Base-by-base conservation (phyloP, 805 yeast species). In the Monosporozyma servazzii region DNA sequence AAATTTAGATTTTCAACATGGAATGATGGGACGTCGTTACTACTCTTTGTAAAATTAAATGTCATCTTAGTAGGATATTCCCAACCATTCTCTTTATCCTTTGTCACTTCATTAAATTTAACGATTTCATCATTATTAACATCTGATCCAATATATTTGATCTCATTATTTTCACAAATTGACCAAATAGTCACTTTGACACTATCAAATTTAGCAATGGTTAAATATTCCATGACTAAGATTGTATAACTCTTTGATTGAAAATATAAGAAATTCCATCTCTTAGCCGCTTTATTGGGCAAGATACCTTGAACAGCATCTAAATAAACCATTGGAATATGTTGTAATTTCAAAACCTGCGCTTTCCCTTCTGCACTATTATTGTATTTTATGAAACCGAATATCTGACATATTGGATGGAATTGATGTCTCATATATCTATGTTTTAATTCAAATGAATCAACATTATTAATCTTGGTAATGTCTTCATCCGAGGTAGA, bases 261-360 rank as follows among this genome's bases (percentile, higher is more conserved):
- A 74, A 84, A 88, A 69, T 84, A 81, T 57, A 85, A 69, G 65
- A 88, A 88, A 71, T 88, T 88, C 96, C 96, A 88, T 17, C 82
- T 68, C 54, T 86, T 81, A 48, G 96, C 96, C 15, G 95, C 93
- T 66, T 88, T 95, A 69, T 86, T 93, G 15, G 96, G 96, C 67
- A 86, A 82, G 87, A 88, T 82, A 53, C 95, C 96, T 70, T 88
- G 96, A 56, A 87, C 74, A 1, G 96, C 96, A 85, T 84, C 85
- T 48, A 88, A 88, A 60, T 79, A 86, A 83, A 85, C 78, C 48
- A 84, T 71, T 2, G 61, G 64, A 13, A 67, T 66, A 9, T 58
- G 53, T 11, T 56, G 58, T 40, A 73, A 55, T 33, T 30, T 53
- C 23, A 7, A 53, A 50, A 20, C 49, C 50, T 29, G 51, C 51